A percentile compares a stretch with the other conserved stretches of the same genome.
Conservation (phyloP, 2,329 filamentous ascomycete genomes). For the Fusarium napiforme region DNA sequence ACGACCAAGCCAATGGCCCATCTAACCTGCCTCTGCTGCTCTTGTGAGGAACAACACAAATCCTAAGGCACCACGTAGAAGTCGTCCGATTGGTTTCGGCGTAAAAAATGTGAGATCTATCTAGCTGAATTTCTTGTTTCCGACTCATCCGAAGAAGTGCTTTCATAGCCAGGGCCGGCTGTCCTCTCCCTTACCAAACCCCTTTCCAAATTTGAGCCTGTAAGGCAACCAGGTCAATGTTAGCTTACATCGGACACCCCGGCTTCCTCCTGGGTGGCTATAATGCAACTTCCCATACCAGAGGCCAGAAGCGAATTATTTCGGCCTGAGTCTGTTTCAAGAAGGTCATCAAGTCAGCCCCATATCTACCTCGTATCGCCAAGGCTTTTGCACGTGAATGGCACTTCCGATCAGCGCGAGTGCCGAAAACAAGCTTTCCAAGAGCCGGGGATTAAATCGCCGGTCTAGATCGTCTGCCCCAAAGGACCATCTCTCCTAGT, state of each 20-base stretch:
- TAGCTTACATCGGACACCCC: not conserved
- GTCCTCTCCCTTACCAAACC: not conserved
- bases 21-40: no score
- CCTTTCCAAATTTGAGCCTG: not conserved
- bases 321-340: not conserved
- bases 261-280: not conserved
- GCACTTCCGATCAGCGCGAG: not conserved
- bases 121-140: no score
- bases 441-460: not conserved
- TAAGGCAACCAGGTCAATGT: not conserved
- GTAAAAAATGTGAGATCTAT: not conserved
- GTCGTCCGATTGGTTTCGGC: not conserved
- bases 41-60: not conserved
- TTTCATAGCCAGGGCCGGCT: fast-evolving
- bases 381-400: not conserved
- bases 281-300: fast-evolving
- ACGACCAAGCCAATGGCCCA: no score
- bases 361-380: not conserved
- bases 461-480: not conserved
- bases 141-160: not conserved
- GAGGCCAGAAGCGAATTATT: not conserved
- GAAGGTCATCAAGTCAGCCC: not conserved
- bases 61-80: fast-evolving
- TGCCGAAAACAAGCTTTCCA: not conserved
- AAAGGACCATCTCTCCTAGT: fast-evolving